Conservation (phyloP, 805 yeast genomes). For the Tetrapisispora namnaoensis region DNA sequence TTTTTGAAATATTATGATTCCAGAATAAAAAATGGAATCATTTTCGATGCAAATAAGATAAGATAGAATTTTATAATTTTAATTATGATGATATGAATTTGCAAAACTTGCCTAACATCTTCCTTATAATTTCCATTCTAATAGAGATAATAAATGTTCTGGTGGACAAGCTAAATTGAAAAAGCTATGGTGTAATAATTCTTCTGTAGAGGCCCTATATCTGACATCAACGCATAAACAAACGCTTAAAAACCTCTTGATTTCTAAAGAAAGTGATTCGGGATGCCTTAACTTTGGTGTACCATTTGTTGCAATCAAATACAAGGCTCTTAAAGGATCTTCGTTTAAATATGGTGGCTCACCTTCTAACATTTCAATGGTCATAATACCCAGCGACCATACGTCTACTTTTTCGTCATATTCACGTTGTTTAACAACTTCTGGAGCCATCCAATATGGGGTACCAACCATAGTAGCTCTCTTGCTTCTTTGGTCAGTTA, state of each 20-base stretch:
- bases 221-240: constrained; percentile 92
- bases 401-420: constrained; percentile 96
- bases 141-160: constrained; percentile 46
- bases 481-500: constrained; percentile 72
- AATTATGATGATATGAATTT: neutral
- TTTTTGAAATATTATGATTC: neutral
- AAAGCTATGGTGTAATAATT: constrained; percentile 68
- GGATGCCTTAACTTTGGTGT: constrained; percentile 92
- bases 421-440: constrained; percentile 89
- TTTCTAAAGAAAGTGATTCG: constrained; percentile 64
- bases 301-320: constrained; percentile 92
- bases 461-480: constrained; percentile 99
- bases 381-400: constrained; percentile 98
- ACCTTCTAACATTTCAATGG: constrained; percentile 97
- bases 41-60: neutral
- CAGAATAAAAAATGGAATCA: neutral
- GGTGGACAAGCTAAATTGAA: constrained; percentile 54
- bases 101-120: neutral
- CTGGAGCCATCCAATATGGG: constrained; percentile 99
- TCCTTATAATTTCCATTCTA: constrained; percentile 39
- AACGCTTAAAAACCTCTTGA: constrained; percentile 78
- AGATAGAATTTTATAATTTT: neutral
- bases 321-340: constrained; percentile 88
- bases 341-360: constrained; percentile 98
- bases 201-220: constrained; percentile 84